phyloP scores from a whole-genome alignment of 805 yeast species.

The Zygosaccharomyces kombuchaensis region DNA sequence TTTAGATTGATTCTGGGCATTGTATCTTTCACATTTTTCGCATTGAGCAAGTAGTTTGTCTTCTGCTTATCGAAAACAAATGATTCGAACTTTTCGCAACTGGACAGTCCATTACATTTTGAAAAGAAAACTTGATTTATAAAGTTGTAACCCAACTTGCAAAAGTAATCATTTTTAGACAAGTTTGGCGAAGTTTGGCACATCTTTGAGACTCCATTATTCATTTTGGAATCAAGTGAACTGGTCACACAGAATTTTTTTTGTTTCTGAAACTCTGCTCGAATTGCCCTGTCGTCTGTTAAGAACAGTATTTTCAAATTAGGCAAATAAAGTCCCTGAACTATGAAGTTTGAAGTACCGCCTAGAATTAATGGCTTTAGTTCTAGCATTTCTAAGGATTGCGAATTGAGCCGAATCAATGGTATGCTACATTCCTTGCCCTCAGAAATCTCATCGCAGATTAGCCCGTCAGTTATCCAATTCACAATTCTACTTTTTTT shows the following conservation, averaged over 20 bases:
- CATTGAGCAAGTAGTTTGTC: conserved; percentile 17
- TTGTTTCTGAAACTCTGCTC: conserved; percentile 3
- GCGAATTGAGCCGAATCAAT: conserved; percentile 19
- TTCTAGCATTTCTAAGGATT: conserved; percentile 17
- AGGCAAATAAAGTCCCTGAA: conserved; percentile 26
- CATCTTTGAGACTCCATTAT: conserved; percentile 1
- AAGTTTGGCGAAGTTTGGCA: background rate
- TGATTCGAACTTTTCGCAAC: conserved; percentile 10
- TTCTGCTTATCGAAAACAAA: background rate
- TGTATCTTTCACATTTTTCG: conserved; percentile 15
- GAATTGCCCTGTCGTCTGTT: background rate
- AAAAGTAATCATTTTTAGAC: background rate
- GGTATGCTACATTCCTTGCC: conserved; percentile 10
- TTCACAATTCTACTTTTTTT: conserved; percentile 19
- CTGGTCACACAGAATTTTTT: background rate
- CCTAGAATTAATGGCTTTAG: conserved; percentile 16
- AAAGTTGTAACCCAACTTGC: conserved; percentile 5
- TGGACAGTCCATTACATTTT: conserved; percentile 24
- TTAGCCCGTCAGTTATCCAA: too few relatives aligned
- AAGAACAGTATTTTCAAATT: conserved; percentile 10
- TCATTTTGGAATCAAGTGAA: background rate
- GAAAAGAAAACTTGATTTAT: conserved; percentile 23
- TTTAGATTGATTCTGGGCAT: conserved; percentile 20
- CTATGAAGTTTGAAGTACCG: conserved; percentile 10
- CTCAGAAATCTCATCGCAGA: too few relatives aligned